Base-by-base conservation (phyloP, 306 rosid species). In the Gynostemma pentaphyllum region DNA sequence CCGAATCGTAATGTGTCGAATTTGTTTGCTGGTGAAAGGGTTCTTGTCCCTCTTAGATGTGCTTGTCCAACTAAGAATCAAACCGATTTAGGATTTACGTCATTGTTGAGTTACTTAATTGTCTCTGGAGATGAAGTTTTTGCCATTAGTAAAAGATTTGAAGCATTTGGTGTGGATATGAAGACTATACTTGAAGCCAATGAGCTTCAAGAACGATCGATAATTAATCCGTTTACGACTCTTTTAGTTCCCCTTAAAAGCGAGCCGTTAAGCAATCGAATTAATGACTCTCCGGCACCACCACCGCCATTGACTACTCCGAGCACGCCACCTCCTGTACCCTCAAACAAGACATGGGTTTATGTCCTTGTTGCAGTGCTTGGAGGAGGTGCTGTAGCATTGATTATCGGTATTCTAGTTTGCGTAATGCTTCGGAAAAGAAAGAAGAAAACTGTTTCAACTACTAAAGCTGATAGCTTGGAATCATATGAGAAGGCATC, bases 11-110 rank as follows among this genome's bases (percentile, higher is more conserved):
- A 24, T 10, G 44, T 45, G 1, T 10, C 23, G 18, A 7, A 41
- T 36, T 8, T 86, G n/a, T 14, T 1, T 32, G 0, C 57, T 12
- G 96, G 95, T 41, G 66, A 69, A 24, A 65, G 42, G 26, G 55
- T 92, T 19, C 48, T 1, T 24, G 82, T 86, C 68, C 94, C 95
- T 74, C 96, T 92, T 67, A 77, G 96, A 80, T 92, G 98, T 60
- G 96, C 96, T 76, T 88, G 98, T 75, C 96, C 85, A 46, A 80
- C 98, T 7, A 79, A 77, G 76, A 88, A 82, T 34, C 96, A 86
- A 78, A 83, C 71, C 15, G 72, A 81, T 44, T 45, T 69, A 19
- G 87, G 82, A 9, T 39, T 84, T 27, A 84, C 66, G 51, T 86
- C 79, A 68, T 77, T 88, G 0, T 37, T 86, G 63, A 86, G 88